Conservation (phyloP, 106 monocot genomes). For the Acorus calamus region DNA sequence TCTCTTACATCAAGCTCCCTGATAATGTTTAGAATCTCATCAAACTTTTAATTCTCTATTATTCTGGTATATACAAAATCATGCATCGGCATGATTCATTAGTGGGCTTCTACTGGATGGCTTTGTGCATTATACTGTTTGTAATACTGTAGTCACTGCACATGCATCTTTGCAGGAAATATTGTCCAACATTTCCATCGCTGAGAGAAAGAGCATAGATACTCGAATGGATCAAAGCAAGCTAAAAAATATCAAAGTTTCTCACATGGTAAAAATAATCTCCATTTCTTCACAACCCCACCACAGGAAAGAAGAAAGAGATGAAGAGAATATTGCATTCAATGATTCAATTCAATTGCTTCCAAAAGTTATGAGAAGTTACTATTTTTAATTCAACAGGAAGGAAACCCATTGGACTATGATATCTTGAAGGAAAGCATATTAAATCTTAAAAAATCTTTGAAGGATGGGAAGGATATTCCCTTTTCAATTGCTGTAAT, state of each 20-base stretch:
- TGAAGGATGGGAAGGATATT: slow-evolving; percentile 34
- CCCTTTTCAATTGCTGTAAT: slow-evolving; percentile 84
- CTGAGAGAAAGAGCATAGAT: slow-evolving; percentile 47
- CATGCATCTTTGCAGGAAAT: slow-evolving; percentile 54
- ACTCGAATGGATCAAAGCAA: slow-evolving; percentile 33
- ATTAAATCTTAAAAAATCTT: slow-evolving; percentile 45
- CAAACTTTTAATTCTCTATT: no score
- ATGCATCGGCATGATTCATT: not conserved
- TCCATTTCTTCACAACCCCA: slow-evolving; percentile 1
- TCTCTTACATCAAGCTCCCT: no score
- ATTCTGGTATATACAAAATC: no score
- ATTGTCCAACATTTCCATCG: slow-evolving; percentile 65
- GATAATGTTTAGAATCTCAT: no score
- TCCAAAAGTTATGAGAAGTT: no score
- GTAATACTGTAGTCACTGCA: not conserved
- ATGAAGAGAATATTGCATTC: no score
- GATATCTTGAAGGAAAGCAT: slow-evolving; percentile 82
- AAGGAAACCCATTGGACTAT: slow-evolving; percentile 84
- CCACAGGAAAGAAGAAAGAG: no score
- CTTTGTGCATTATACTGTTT: not conserved
- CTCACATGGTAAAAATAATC: slow-evolving; percentile 45
- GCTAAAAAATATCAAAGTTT: slow-evolving; percentile 71
- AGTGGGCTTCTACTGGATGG: not conserved
- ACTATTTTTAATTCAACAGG: slow-evolving; percentile 18
- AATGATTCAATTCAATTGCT: no score